Base-by-base conservation (phyloP, 2,329 filamentous ascomycete genomes). In the Sporothrix pseudoabietina region DNA sequence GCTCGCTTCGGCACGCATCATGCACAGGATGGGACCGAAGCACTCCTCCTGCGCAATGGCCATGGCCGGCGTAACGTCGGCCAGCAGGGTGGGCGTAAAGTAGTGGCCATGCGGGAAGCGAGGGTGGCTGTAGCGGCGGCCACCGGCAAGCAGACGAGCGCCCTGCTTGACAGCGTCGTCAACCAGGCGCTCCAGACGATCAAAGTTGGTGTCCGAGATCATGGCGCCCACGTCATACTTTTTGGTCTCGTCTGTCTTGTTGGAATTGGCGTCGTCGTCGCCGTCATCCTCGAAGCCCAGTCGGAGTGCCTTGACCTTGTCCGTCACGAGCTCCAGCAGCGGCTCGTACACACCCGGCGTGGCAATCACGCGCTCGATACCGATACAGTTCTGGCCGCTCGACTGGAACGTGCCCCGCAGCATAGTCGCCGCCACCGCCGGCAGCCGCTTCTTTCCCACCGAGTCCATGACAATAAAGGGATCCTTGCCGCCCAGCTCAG, bases 341-440 rank as follows among this genome's bases (percentile, higher is more conserved):
- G 85, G 85, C 75, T 92, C 86, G 83, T 98, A 97, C 70, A 93
- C 86, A n/a, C 84, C 85, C 1, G 93, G 91, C 19, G 92, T 87
- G 32, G 92, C 93, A 77, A 98, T 91, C 79, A 98, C 91, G 72
- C 96, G 92, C 84, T 99, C 96, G 77, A 98, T 95, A 72, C 96
- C 96, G 79, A 99, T 95, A 82, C 96, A 99, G 83, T 99, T 99
- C 82, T 99, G 96, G 0, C 96, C 96, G 19, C 94, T 91, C 70
- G 94, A 94, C 82, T 99, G 96, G 83, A 98, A 99, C 10, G 93
- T 94, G 71, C 95, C 96, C 71, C 96, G 90, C 83, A 99, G 91
- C 75, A 98, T 88, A 76, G 97, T 92, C 75, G 94, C 92, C 54
- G 89, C 88, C 69, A 98, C 90, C 57, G 92, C 89, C 4, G 88